Percentiles rank a stretch among this genome's conserved stretches.
Evolutionary conservation across 2,329 filamentous ascomycete genomes (phyloP).

Genomic region (Neonectria ditissima): DNA sequence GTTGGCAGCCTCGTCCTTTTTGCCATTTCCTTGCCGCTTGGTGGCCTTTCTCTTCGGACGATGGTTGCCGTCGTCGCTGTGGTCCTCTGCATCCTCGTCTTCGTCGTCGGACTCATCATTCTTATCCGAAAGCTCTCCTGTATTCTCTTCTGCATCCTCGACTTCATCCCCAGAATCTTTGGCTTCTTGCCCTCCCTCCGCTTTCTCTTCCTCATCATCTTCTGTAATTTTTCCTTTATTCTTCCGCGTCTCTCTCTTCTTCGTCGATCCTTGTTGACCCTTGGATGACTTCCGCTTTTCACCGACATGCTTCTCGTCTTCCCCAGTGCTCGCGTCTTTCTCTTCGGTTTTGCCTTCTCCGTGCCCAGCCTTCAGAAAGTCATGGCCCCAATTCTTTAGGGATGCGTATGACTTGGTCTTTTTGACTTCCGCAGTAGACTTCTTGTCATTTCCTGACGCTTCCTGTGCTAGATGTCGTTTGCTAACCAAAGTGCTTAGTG

Average conservation of each 20-base stretch:
- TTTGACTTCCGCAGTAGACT: conserved; percentile 57
- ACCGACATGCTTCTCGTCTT: conserved; percentile 29
- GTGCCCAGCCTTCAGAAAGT: conserved; percentile 58
- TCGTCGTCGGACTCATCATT: too few relatives aligned
- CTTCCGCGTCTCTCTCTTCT: conserved; percentile 49
- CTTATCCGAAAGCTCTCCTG: conserved; percentile 8
- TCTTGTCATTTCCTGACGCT: conserved; percentile 66
- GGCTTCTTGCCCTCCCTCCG: too few relatives aligned
- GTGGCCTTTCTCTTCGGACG: conserved; percentile 29
- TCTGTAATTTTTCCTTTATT: conserved; percentile 33
- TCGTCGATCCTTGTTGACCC: conserved; percentile 43
- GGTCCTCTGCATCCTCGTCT: conserved; percentile 25
- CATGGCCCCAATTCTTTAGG: conserved; percentile 73
- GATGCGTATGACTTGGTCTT: conserved; percentile 67
- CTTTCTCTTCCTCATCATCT: conserved; percentile 35
- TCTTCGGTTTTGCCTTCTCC: conserved; percentile 20
- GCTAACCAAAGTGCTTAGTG: conserved; percentile 37
- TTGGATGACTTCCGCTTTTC: conserved; percentile 45
- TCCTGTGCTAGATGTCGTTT: conserved; percentile 76
- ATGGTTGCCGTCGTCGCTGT: conserved; percentile 33
- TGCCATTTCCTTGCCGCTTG: conserved; percentile 25
- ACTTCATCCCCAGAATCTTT: conserved; percentile 1
- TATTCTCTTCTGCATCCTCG: not conserved
- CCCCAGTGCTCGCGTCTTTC: conserved; percentile 22
- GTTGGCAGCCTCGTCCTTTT: conserved; percentile 15